Base-by-base conservation (phyloP, 192 early-diverging fungal genomes). In the Pilaira anomala region DNA sequence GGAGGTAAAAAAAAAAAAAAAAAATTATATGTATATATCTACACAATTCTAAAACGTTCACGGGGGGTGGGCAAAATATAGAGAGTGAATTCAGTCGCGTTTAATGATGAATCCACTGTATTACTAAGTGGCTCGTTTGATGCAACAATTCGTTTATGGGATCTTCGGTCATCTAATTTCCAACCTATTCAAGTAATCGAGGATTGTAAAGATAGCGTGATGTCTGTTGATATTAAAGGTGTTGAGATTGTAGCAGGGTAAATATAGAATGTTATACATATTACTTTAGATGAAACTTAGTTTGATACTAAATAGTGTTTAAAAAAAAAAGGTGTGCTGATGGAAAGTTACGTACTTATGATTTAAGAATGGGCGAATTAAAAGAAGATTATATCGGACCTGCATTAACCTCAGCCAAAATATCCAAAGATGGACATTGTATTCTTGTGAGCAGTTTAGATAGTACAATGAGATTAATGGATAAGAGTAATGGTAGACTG, bases 141-240 rank as follows among this genome's bases (percentile, higher is more conserved):
- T 69, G 82, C 92, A 2, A 86, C 88, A 9, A 80, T 93, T 25
- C 69, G 87, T 19, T 66, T 90, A 36, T 93, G 92, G 92, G 92
- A 93, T 62, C 9, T 41, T 48, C 74, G 80, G 69, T 81, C 87
- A 68, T 68, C 85, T 45, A 58, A 80, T 50, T 19, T 82, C 75
- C 46, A 77, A 16, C 92, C 93, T 5, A 86, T 98, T 28, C 96
- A 98, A 64, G 70, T 90, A 1, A 59, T 97, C 9, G 81, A 85
- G 19, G 93, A 95, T 9, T 82, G 87, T 42, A 92, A 92, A 69
- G 96, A 98, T 61, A 89, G 89, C 45, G 82, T 98, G 1, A 86
- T 89, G 33, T 86, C 88, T 4, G 74, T 98, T 18, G 75, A 82
- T 24, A 65, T 97, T n/a, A 66, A 76, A 26, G 87, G 80, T 19